Conservation (phyloP, 1,284 basidiomycete species). For the Pseudozyma thailandica region DNA sequence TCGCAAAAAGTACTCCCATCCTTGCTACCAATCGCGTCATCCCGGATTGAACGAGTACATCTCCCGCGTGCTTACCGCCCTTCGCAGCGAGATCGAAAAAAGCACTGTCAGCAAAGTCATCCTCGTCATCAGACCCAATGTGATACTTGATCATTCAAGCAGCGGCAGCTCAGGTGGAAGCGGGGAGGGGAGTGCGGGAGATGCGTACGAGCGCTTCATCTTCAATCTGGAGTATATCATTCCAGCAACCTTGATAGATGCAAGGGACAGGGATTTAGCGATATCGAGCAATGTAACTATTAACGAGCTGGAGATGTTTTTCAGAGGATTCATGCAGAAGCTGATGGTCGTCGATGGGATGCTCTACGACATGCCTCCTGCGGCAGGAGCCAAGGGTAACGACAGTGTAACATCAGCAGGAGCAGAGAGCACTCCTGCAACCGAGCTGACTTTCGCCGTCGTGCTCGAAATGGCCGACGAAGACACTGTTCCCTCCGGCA, state of each 20-base stretch:
- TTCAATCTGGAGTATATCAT: conserved; percentile 74
- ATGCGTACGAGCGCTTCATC: conserved; percentile 75
- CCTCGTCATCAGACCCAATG: conserved; percentile 27
- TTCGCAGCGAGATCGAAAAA: conserved; percentile 77
- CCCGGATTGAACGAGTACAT: conserved; percentile 88
- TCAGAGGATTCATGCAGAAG: conserved; percentile 86
- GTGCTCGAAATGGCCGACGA: conserved; percentile 82
- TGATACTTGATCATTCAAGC: conserved; percentile 12
- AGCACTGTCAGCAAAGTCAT: conserved; percentile 14
- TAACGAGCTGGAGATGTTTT: conserved; percentile 77
- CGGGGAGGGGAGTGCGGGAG: conserved; percentile 1
- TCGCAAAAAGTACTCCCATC: conserved; percentile 85
- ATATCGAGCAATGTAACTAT: conserved; percentile 77
- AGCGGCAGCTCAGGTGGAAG: neutral
- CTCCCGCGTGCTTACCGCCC: conserved; percentile 78
- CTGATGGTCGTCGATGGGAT: conserved; percentile 82
- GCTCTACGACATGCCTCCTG: conserved; percentile 68
- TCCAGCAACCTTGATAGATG: conserved; percentile 78
- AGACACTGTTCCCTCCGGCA: conserved; percentile 36
- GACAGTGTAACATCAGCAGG: neutral
- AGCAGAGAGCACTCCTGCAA: conserved; percentile 69
- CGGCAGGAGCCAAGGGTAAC: conserved; percentile 6
- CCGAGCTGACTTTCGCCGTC: conserved; percentile 81
- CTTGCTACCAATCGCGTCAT: conserved; percentile 90
- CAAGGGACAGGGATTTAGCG: conserved; percentile 71